Evolutionary conservation across 805 yeast species (phyloP).

Genomic region (Crinitomyces ghanaensis): DNA sequence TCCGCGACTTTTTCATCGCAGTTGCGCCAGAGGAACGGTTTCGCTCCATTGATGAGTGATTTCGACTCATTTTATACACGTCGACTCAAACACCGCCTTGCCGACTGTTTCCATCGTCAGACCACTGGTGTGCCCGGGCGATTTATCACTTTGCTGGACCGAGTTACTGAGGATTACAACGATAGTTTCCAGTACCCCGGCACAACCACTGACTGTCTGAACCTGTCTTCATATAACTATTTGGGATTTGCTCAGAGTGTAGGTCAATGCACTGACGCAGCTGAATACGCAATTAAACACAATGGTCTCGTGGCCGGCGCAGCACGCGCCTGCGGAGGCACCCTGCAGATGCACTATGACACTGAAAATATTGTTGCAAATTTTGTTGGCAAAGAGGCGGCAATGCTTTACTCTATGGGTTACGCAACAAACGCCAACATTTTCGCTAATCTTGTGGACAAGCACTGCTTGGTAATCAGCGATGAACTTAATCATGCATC

Average conservation of each 20-base stretch:
- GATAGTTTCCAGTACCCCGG: slow-evolving; percentile 66
- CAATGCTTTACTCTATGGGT: slow-evolving; percentile 84
- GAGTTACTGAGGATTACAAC: slow-evolving; percentile 54
- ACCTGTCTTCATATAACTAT: slow-evolving; percentile 84
- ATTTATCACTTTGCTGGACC: slow-evolving; percentile 67
- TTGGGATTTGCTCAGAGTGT: slow-evolving; percentile 94
- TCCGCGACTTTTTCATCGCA: slow-evolving; percentile 38
- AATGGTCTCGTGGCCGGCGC: slow-evolving; percentile 76
- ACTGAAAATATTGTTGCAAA: slow-evolving; percentile 72
- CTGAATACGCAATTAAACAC: slow-evolving; percentile 48
- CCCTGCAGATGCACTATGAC: slow-evolving; percentile 57
- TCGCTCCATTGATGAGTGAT: slow-evolving; percentile 92
- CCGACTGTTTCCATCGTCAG: slow-evolving; percentile 91
- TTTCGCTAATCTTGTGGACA: slow-evolving; percentile 72
- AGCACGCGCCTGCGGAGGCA: slow-evolving; percentile 63
- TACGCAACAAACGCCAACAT: slow-evolving; percentile 90
- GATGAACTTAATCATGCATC: slow-evolving; percentile 95
- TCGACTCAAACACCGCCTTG: slow-evolving; percentile 79
- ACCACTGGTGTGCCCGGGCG: slow-evolving; percentile 98
- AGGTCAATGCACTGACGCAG: slow-evolving; percentile 78
- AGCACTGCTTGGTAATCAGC: slow-evolving; percentile 80
- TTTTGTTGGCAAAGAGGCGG: slow-evolving; percentile 84
- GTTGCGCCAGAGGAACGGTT: slow-evolving; percentile 69
- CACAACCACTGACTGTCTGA: slow-evolving; percentile 62
- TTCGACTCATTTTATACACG: slow-evolving; percentile 91